Percentiles rank a stretch among this genome's conserved stretches.
phyloP scores from a whole-genome alignment of 2,329 filamentous ascomycete species.

The Trichoderma oligosporum region DNA sequence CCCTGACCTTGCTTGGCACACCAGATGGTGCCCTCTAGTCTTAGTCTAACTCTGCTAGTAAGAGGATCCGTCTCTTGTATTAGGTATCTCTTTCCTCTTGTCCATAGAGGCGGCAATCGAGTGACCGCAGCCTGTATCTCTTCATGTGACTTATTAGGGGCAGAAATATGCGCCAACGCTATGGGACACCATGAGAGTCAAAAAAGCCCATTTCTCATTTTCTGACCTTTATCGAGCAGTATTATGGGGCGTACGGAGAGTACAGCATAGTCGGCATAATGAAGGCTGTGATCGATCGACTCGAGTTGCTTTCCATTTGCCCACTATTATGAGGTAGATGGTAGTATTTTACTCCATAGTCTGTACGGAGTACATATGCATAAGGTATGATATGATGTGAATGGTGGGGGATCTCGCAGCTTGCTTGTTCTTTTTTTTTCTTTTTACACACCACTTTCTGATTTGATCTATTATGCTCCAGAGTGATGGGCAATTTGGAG shows the following conservation, averaged over 20 bases:
- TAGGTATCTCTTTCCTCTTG: not conserved
- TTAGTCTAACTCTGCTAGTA: constrained; percentile 6
- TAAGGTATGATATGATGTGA: too few relatives aligned
- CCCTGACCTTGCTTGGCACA: constrained; percentile 1
- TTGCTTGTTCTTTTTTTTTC: not conserved
- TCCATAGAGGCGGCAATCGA: constrained; percentile 7
- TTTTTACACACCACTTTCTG: not conserved
- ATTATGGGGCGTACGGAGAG: not conserved
- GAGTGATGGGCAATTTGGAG: not conserved
- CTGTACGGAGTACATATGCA: not conserved
- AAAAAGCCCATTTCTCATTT: not conserved
- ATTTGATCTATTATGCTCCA: not conserved
- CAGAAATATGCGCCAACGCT: constrained; percentile 10
- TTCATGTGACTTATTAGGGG: constrained; percentile 15
- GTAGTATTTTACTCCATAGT: not conserved
- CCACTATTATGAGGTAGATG: not conserved
- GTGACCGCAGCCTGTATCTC: constrained; percentile 2
- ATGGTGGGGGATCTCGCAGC: constrained; percentile 1
- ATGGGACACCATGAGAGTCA: not conserved
- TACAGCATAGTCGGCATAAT: not conserved
- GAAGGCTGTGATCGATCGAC: constrained; percentile 7
- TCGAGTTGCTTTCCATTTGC: not conserved
- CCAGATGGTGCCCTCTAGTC: constrained; percentile 7
- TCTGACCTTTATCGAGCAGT: not conserved
- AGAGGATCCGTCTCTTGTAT: constrained; percentile 11